Evolutionary conservation across 139 green algal genomes (phyloP).

Genomic region (Chlorella sp.): DNA sequence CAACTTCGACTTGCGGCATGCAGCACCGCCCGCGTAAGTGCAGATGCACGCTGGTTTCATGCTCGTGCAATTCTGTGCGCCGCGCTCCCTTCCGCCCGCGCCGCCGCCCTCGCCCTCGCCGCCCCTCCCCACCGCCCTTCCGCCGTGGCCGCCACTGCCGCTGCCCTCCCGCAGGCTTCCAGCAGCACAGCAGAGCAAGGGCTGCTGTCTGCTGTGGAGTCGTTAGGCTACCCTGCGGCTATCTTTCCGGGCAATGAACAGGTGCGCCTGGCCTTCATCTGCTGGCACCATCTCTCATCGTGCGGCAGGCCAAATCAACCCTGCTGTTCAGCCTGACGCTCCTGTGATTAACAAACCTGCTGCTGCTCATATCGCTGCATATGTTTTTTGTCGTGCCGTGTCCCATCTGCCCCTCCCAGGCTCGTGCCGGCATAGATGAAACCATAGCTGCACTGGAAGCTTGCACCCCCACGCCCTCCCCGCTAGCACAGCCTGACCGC

Average conservation of each 20-base stretch:
- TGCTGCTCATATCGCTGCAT: too few species aligned
- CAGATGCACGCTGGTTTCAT: too few species aligned
- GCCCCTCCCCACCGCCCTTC: too few species aligned
- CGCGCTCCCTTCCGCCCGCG: too few species aligned
- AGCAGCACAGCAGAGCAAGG: background rate
- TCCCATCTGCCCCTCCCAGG: background rate
- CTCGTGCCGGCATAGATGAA: background rate
- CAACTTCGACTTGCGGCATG: too few species aligned
- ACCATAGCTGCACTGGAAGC: background rate
- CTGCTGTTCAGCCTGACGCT: too few species aligned
- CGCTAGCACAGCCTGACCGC: background rate
- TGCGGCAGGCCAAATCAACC: too few species aligned
- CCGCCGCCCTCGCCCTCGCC: too few species aligned
- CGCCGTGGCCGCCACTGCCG: too few species aligned
- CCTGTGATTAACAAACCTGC: background rate
- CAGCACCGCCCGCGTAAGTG: too few species aligned
- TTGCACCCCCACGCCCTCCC: background rate
- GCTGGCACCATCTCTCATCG: background rate
- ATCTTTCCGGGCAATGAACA: constrained; percentile 22
- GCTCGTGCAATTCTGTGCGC: too few species aligned
- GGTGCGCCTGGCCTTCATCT: background rate
- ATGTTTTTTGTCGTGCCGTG: background rate
- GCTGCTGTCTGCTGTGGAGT: background rate
- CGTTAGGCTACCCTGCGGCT: constrained; percentile 6
- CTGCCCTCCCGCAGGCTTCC: background rate